Evolutionary conservation across 2,329 filamentous ascomycete genomes (phyloP).

Genomic region (Monilinia aucupariae): DNA sequence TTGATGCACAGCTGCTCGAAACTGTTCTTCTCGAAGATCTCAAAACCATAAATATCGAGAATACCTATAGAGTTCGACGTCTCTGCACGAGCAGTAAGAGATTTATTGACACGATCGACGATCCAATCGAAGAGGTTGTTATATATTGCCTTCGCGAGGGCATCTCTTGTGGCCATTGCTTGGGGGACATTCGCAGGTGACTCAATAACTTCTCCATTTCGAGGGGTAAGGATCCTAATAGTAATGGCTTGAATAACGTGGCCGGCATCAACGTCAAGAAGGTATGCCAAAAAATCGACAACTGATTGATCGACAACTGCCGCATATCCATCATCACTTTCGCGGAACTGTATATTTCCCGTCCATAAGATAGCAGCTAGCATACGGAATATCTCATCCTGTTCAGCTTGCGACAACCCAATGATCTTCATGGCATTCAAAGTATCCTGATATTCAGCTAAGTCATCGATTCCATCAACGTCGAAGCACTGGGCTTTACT

Average conservation of each 20-base stretch:
- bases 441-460: constrained; percentile 83
- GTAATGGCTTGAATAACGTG: constrained; percentile 84
- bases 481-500: constrained; percentile 92
- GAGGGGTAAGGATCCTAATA: constrained; percentile 71
- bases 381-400: constrained; percentile 96
- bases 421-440: constrained; percentile 93
- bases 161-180: constrained; percentile 81
- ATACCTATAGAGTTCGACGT: constrained; percentile 88
- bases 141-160: constrained; percentile 91
- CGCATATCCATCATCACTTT: constrained; percentile 86
- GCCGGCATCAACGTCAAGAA: constrained; percentile 78
- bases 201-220: constrained; percentile 61
- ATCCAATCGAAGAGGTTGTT: constrained; percentile 99
- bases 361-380: constrained; percentile 87
- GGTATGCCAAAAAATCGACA: constrained; percentile 88
- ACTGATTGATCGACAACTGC: constrained; percentile 83
- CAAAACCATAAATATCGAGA: constrained; percentile 97
- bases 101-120: constrained; percentile 83
- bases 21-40: constrained; percentile 98
- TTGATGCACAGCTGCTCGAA: constrained; percentile 99
- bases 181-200: constrained; percentile 82
- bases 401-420: constrained; percentile 78
- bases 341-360: constrained; percentile 85
- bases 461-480: constrained; percentile 88
- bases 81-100: constrained; percentile 69